phyloP scores from a whole-genome alignment of 129 eudicot species.

The Centrapalus pauciflorus region DNA sequence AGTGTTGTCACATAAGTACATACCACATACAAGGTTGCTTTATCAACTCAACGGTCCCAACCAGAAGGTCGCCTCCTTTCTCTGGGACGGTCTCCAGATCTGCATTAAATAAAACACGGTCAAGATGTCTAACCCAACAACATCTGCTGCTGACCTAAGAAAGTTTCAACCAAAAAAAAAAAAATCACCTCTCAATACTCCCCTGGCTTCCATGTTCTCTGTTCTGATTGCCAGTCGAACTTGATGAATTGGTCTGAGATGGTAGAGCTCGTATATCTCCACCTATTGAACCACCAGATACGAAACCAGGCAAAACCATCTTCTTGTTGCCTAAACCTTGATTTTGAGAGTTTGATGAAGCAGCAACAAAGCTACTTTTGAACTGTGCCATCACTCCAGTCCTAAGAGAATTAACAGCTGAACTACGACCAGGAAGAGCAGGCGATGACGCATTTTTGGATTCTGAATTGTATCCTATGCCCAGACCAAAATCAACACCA shows the following conservation, averaged over 20 bases:
- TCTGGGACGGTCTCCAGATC: constrained; percentile 65
- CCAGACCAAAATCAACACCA: constrained; percentile 97
- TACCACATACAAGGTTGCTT: constrained; percentile 27
- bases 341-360: constrained; percentile 63
- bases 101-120: constrained; percentile 20
- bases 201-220: constrained; percentile 38
- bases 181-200: constrained; percentile 55
- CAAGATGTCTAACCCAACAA: neutral
- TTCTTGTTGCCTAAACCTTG: constrained; percentile 43
- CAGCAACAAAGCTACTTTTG: constrained; percentile 82
- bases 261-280: constrained; percentile 49
- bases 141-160: neutral
- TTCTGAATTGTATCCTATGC: constrained; percentile 79
- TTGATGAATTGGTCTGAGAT: constrained; percentile 25
- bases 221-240: constrained; percentile 27
- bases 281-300: constrained; percentile 92
- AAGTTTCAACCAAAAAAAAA: neutral
- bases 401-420: constrained; percentile 71
- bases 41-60: constrained; percentile 63
- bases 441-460: constrained; percentile 35
- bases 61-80: constrained; percentile 91
- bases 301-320: constrained; percentile 78
- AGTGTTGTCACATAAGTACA: constrained; percentile 27
- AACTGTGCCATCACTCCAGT: constrained; percentile 90
- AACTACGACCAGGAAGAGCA: constrained; percentile 46